Conservation (phyloP, 208 protist genomes). For the Leishmania guyanensis region DNA sequence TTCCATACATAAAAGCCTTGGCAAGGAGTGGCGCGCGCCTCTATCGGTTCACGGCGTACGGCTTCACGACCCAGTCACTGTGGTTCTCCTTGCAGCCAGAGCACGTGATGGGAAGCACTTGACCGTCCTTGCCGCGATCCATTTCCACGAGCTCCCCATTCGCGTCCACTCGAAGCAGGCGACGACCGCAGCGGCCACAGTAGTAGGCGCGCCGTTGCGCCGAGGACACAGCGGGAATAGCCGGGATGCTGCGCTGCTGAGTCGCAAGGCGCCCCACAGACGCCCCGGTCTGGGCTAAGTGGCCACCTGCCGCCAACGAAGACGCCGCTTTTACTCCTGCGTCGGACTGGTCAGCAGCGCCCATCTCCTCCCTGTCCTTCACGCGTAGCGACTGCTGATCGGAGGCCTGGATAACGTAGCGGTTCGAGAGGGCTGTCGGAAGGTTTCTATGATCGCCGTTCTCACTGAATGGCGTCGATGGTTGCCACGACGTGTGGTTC, state of each 20-base stretch:
- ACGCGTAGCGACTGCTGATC: not conserved
- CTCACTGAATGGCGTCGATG: conserved; percentile 67
- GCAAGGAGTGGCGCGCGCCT: not conserved
- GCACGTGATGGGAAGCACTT: conserved; percentile 71
- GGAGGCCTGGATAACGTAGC: conserved; percentile 30
- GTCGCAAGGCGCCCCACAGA: not conserved
- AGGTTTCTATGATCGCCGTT: conserved; percentile 81
- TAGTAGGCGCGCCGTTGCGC: conserved; percentile 60
- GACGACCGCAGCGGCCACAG: conserved; percentile 67
- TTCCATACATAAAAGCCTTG: not conserved
- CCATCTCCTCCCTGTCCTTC: not conserved
- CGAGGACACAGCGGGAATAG: not conserved
- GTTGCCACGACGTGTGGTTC: conserved; percentile 73
- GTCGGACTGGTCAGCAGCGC: not conserved
- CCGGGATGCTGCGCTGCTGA: not conserved
- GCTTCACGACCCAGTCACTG: conserved; percentile 69
- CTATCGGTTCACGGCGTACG: conserved; percentile 32
- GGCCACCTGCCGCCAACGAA: not conserved
- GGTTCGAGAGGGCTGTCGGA: conserved; percentile 74
- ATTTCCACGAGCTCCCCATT: conserved; percentile 84
- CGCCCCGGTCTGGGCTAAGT: not conserved
- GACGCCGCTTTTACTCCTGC: not conserved
- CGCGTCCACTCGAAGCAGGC: conserved; percentile 72
- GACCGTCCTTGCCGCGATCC: conserved; percentile 61
- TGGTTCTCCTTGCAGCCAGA: conserved; percentile 78